phyloP scores from a whole-genome alignment of 306 rosid genomes.

The Rubus idaeus region DNA sequence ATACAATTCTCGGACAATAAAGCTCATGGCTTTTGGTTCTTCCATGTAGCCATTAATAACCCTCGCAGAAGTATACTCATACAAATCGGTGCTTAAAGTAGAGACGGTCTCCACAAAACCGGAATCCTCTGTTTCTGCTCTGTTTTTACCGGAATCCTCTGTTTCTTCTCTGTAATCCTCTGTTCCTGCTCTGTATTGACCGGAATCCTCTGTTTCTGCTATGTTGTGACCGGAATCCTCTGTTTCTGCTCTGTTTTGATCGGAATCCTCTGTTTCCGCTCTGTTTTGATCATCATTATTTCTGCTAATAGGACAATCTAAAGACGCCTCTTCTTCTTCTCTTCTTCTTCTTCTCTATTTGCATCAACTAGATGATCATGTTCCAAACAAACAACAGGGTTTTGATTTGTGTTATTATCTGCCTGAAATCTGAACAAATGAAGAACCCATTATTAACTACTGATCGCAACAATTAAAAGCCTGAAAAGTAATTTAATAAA shows the following conservation, averaged over 20 bases:
- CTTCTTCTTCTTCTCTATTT: constrained; percentile 45
- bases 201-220: constrained; percentile 13
- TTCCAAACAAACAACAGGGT: not conserved
- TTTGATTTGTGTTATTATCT: constrained; percentile 21
- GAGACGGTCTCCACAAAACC: constrained; percentile 13
- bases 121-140: constrained; percentile 19
- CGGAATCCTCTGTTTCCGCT: constrained; percentile 19
- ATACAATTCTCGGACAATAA: constrained; percentile 49
- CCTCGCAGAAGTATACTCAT: constrained; percentile 30
- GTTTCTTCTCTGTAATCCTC: constrained; percentile 14
- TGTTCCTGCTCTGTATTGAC: not conserved
- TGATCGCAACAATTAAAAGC: not conserved
- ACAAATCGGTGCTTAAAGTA: constrained; percentile 38
- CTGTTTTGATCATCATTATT: not conserved
- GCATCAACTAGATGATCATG: constrained; percentile 19
- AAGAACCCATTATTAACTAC: not conserved
- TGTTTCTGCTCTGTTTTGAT: constrained; percentile 14
- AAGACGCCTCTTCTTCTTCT: constrained; percentile 36
- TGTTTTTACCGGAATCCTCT: not conserved
- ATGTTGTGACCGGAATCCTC: not conserved
- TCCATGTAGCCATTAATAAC: constrained; percentile 43
- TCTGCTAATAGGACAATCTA: constrained; percentile 27
- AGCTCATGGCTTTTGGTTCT: constrained; percentile 47
- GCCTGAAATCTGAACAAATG: constrained; percentile 40
- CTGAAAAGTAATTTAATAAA: not conserved